phyloP scores from a whole-genome alignment of 1,284 basidiomycete species.

The Austroboletus novae-zelandiae region DNA sequence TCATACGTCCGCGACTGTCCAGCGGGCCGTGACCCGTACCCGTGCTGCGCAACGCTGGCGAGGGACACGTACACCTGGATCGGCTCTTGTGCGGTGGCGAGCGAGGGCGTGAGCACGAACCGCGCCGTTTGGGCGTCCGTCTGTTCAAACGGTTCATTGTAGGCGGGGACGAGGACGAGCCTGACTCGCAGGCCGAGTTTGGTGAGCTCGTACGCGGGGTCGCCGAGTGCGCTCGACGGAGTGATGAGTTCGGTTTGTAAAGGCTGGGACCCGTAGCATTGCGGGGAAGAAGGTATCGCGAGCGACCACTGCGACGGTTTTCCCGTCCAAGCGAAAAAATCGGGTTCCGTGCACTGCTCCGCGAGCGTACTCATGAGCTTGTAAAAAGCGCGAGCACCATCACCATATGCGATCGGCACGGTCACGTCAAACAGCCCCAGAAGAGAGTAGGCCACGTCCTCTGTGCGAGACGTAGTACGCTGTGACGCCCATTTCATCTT shows the following conservation, averaged over 20 bases:
- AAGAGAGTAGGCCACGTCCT: constrained; percentile 27
- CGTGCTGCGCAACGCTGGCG: background rate
- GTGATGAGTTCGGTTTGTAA: constrained; percentile 10
- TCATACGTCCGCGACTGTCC: constrained; percentile 6
- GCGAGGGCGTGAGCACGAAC: constrained; percentile 18
- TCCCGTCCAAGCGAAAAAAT: constrained; percentile 25
- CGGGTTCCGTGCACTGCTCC: constrained; percentile 20
- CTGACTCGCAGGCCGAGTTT: constrained; percentile 20
- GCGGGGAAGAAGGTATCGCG: constrained; percentile 21
- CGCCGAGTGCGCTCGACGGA: constrained; percentile 15
- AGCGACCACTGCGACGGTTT: constrained; percentile 27
- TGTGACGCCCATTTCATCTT: constrained; percentile 27
- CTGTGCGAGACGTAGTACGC: constrained; percentile 20
- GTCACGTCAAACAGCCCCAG: constrained; percentile 22
- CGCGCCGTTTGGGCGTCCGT: constrained; percentile 11
- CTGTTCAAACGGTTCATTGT: constrained; percentile 21
- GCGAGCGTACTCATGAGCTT: constrained; percentile 19
- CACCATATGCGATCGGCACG: constrained; percentile 25
- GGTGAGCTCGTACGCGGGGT: constrained; percentile 23
- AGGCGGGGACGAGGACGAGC: constrained; percentile 22
- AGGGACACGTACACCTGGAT: constrained; percentile 21
- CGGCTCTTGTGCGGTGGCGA: constrained; percentile 19
- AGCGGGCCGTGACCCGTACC: background rate
- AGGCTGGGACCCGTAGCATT: constrained; percentile 12
- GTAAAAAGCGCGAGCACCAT: constrained; percentile 24